Conservation (phyloP, 78 protist species). For the Neovahlkampfia damariscottae region DNA sequence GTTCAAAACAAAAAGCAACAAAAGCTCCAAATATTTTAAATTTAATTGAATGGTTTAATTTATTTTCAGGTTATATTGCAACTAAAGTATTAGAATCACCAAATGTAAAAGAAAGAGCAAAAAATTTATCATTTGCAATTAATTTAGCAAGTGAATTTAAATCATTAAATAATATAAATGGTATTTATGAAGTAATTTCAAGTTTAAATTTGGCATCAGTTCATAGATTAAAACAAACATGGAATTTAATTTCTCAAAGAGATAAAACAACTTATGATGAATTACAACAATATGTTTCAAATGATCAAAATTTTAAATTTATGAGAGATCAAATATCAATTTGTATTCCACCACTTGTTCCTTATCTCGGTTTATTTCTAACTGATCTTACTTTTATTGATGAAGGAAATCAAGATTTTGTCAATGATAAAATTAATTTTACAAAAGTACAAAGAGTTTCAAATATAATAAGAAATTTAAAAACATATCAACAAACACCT, state of each 20-base stretch:
- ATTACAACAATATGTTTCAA: conserved; percentile 15
- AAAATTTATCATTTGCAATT: not conserved
- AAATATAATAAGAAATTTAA: not conserved
- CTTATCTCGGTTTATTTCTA: conserved; percentile 15
- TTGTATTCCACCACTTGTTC: conserved; percentile 16
- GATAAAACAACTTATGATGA: not conserved
- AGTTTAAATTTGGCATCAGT: conserved; percentile 55
- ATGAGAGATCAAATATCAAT: not conserved
- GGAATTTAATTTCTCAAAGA: conserved; percentile 30
- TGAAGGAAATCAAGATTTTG: too few species aligned
- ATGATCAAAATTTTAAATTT: not conserved
- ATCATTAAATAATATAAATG: conserved; percentile 58
- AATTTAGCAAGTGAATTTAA: conserved; percentile 25
- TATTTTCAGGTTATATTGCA: conserved; percentile 5
- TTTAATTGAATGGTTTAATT: conserved; percentile 64
- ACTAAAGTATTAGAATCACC: not conserved
- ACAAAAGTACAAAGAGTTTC: too few species aligned
- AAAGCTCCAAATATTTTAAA: conserved; percentile 44
- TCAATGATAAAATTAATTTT: too few species aligned
- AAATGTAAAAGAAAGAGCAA: conserved; percentile 10
- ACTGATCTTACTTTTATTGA: conserved; percentile 23
- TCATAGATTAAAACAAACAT: conserved; percentile 42
- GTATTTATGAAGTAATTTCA: conserved; percentile 49
- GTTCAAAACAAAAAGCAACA: conserved; percentile 40
- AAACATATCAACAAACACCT: conserved; percentile 24